These are phyloP conservation scores for Ochromonas danica DNA, from an alignment of 108 stramenopile genomes.

Conservation along the genomic window DNA sequence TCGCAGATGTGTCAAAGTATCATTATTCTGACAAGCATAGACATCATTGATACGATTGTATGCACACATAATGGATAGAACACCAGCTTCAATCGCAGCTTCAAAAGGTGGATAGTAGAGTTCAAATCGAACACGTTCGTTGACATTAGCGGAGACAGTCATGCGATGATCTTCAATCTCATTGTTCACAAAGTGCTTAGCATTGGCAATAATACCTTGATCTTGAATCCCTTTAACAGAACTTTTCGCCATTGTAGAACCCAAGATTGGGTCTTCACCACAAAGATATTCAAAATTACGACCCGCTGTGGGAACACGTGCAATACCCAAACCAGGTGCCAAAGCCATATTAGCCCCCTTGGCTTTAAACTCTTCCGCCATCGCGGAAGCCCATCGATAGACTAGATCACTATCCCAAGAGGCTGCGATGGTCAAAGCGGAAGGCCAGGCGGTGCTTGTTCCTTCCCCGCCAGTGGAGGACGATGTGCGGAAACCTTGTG, in stretches of 20 bases:
- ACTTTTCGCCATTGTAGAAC: conserved; percentile 52
- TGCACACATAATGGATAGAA: conserved; percentile 42
- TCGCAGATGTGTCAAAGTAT: conserved; percentile 50
- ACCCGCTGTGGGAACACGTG: conserved; percentile 61
- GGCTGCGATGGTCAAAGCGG: conserved; percentile 20
- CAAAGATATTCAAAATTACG: conserved; percentile 66
- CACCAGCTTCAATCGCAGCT: conserved; percentile 46
- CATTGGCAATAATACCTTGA: conserved; percentile 57
- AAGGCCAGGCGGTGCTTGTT: conserved; percentile 31
- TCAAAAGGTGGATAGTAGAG: conserved; percentile 63
- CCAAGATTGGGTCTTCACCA: conserved; percentile 68
- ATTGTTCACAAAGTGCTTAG: conserved; percentile 68
- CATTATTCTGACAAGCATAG: conserved; percentile 62
- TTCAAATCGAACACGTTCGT: conserved; percentile 67
- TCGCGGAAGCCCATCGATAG: background rate
- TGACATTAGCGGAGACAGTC: conserved; percentile 57
- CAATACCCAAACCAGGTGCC: conserved; percentile 33
- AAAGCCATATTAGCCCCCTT: conserved; percentile 30
- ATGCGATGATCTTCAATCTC: conserved; percentile 66
- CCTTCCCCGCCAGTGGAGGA: conserved; percentile 13
- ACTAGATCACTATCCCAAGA: conserved; percentile 28
- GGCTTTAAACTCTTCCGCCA: conserved; percentile 19
- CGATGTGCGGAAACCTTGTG: conserved; percentile 24
- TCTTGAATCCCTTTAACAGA: conserved; percentile 59
- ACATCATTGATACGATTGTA: conserved; percentile 60